Percentiles rank a stretch among this genome's conserved stretches.
These are phyloP conservation scores for Tylopilus sp. DNA, from an alignment of 1,284 basidiomycete genomes.

Conservation along the genomic window DNA sequence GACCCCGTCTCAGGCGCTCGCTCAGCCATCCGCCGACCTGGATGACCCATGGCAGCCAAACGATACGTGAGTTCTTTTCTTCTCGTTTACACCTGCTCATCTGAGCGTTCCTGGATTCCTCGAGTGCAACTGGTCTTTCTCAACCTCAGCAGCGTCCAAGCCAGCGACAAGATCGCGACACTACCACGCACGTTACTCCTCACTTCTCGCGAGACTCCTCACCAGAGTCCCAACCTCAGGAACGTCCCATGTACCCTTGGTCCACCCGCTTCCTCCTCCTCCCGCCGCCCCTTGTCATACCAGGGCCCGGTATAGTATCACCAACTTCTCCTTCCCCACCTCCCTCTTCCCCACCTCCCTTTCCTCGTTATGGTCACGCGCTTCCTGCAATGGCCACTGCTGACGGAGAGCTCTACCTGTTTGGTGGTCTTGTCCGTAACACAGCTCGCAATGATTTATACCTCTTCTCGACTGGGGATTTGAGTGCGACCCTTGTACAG, in stretches of 20 bases:
- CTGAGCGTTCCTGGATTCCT: slow-evolving; percentile 11
- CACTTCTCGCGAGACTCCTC: slow-evolving; percentile 39
- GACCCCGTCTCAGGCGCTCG: slow-evolving; percentile 68
- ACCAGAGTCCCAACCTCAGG: slow-evolving; percentile 43
- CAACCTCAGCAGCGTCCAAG: slow-evolving; percentile 48
- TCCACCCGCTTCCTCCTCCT: slow-evolving; percentile 71
- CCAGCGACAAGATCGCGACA: slow-evolving; percentile 38
- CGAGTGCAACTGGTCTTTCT: slow-evolving; percentile 35
- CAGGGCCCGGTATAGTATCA: slow-evolving; percentile 64
- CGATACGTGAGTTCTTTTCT: slow-evolving; percentile 51
- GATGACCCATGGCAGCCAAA: slow-evolving; percentile 37
- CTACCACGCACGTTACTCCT: slow-evolving; percentile 32
- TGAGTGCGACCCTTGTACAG: slow-evolving; percentile 79
- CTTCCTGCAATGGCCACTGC: slow-evolving; percentile 85
- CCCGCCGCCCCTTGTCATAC: slow-evolving; percentile 66
- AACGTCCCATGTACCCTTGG: slow-evolving; percentile 80
- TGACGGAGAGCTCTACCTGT: slow-evolving; percentile 92
- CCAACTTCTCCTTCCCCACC: slow-evolving; percentile 72
- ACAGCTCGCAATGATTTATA: slow-evolving; percentile 94
- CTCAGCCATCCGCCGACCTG: slow-evolving; percentile 57
- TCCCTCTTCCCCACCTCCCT: too few species aligned
- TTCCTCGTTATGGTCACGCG: slow-evolving; percentile 96
- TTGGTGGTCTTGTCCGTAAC: slow-evolving; percentile 95
- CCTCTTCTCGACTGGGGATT: slow-evolving; percentile 81
- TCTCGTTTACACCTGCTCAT: slow-evolving; percentile 21